Percentiles rank a stretch among this genome's conserved stretches.
These are phyloP conservation scores for Suhomyces kunorum DNA, from an alignment of 1,139 yeast genomes.

Conservation along the genomic window DNA sequence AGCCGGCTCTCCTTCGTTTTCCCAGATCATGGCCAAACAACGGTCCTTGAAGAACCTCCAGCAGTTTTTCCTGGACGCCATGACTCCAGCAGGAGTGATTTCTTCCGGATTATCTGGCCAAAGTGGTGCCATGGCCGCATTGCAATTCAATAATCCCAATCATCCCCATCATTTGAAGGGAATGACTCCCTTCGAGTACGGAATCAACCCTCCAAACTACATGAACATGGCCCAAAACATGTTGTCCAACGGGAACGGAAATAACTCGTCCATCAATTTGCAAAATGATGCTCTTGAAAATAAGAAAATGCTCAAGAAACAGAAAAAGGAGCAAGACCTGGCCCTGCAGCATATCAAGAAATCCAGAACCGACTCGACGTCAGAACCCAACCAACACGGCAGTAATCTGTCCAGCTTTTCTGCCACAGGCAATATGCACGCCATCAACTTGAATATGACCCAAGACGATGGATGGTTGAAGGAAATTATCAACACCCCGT, in stretches of 20 bases:
- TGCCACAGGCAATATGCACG: slow-evolving; percentile 7
- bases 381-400: neutral
- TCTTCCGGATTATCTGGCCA: slow-evolving; percentile 1
- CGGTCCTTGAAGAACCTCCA: slow-evolving; percentile 19
- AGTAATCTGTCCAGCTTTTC: slow-evolving; percentile 2
- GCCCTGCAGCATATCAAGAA: neutral
- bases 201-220: slow-evolving; percentile 25
- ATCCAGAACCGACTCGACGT: slow-evolving; percentile 1
- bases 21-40: slow-evolving; percentile 15
- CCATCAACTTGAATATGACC: slow-evolving; percentile 12
- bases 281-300: slow-evolving; percentile 8
- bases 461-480: slow-evolving; percentile 62
- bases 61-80: slow-evolving; percentile 17
- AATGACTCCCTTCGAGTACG: slow-evolving; percentile 42
- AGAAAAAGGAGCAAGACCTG: slow-evolving; percentile 7
- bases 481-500: slow-evolving; percentile 64
- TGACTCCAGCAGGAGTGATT: slow-evolving; percentile 1
- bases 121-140: slow-evolving; percentile 22
- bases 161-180: slow-evolving; percentile 43
- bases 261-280: slow-evolving; percentile 2
- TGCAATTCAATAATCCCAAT: slow-evolving; percentile 36
- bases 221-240: slow-evolving; percentile 8
- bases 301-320: slow-evolving; percentile 7
- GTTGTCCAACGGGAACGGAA: slow-evolving; percentile 1
- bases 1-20: slow-evolving; percentile 14